Base-by-base conservation (phyloP, 2,329 filamentous ascomycete species). In the Monascus ruber region DNA sequence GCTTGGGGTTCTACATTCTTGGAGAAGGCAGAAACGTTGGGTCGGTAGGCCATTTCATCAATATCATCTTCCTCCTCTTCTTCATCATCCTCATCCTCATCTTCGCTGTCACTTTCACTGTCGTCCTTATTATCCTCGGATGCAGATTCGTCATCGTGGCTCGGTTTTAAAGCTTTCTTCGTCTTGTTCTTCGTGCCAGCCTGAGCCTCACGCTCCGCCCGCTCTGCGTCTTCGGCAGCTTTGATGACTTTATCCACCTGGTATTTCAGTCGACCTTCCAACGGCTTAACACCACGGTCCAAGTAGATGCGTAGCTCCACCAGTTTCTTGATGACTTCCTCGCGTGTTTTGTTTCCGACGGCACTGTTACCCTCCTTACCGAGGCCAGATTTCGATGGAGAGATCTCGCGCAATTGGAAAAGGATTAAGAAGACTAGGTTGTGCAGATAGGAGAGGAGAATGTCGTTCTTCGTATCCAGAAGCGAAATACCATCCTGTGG, bases 381-480 rank as follows among this genome's bases (percentile, higher is more conserved):
- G 5, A 53, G 50, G 1, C 53, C 50, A 4, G 9, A 6, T 34
- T 46, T 33, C 41, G n/a, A 24, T 46, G 47, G 58, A 52, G 28
- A 63, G 44, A 56, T 79, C 77, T 42, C 50, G 28, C 85, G 78
- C 17, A 96, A 63, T 55, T 93, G 89, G 31, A 93, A 64, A 1
- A 94, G 69, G 34, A 94, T 82, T 32, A 94, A 69, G 51, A 94
- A 94, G 34, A 91, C 85, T 4, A 96, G 77, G 54, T 94, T 93
- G 55, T 98, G 89, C 0, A 98, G 72, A 63, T 98, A 98, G 4
- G 89, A 89, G 31, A 98, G 79, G 11, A 98, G 79, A n/a, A 98
- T 74, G 59, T 98, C 91, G 64, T 93, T 96, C 68, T 98, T 98
- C 47, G 85, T 79, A 58, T 96, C 87, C 54, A 98, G 80, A 1